A percentile compares a stretch with the other conserved stretches of the same genome.
Conservation (phyloP, 352 stramenopile species). For the Phytopythium sindhum region DNA sequence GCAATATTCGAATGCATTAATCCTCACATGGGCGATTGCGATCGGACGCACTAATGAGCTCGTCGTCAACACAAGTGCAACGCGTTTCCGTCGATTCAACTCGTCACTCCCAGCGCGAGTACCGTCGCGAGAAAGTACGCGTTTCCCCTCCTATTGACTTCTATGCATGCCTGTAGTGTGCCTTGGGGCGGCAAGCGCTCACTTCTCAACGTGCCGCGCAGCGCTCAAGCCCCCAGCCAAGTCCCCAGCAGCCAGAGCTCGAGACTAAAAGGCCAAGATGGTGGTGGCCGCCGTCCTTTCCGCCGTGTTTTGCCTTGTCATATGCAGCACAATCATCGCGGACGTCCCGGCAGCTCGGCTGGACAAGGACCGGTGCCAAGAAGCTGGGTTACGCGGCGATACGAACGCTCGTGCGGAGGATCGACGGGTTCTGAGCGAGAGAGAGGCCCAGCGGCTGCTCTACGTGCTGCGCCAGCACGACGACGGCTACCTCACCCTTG, state of each 20-base stretch:
- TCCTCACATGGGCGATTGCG: neutral
- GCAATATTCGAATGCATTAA: neutral
- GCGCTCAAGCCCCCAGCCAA: neutral
- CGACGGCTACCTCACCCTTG: neutral
- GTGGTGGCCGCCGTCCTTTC: neutral
- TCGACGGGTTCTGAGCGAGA: neutral
- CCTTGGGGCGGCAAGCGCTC: neutral
- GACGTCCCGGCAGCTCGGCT: neutral
- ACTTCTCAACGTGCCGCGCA: neutral
- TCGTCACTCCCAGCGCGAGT: neutral
- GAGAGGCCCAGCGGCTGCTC: neutral
- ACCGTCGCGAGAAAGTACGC: neutral
- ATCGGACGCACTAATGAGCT: neutral
- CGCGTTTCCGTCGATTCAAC: too few species aligned
- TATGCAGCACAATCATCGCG: neutral
- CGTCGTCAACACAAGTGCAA: neutral
- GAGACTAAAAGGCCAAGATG: neutral
- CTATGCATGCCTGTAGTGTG: neutral
- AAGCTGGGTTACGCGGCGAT: neutral
- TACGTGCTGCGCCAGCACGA: neutral
- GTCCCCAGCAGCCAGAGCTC: too few species aligned
- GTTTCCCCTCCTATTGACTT: neutral
- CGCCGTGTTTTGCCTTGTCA: neutral
- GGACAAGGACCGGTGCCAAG: neutral
- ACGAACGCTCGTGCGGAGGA: neutral